These are phyloP conservation scores for Saccharum officinarum DNA, from an alignment of 176 grass and related monocot genomes.

Conservation along the genomic window DNA sequence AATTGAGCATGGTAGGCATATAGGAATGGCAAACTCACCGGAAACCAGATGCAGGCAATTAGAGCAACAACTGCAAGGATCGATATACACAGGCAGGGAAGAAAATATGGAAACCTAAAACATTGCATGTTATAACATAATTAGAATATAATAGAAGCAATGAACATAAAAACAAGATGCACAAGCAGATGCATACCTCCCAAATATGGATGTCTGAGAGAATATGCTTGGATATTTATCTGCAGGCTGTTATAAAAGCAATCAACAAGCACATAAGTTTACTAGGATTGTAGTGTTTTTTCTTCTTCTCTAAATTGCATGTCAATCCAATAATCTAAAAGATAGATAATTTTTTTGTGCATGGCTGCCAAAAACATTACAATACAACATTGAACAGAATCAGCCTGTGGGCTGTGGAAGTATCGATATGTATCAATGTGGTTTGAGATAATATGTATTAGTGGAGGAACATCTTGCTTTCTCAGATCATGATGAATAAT, in stretches of 20 bases:
- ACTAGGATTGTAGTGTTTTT: not conserved
- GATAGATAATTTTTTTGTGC: constrained; percentile 8
- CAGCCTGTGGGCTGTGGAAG: not conserved
- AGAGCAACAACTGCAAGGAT: constrained; percentile 40
- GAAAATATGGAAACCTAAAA: constrained; percentile 75
- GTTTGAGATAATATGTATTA: constrained; percentile 20
- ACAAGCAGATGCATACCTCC: constrained; percentile 43
- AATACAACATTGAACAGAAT: constrained; percentile 2
- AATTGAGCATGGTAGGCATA: not conserved
- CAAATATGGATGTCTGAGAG: constrained; percentile 62
- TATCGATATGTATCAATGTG: not conserved
- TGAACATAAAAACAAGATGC: not conserved
- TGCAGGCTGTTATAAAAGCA: constrained; percentile 56
- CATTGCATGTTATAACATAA: constrained; percentile 31
- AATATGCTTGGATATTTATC: constrained; percentile 65
- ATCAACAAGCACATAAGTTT: constrained; percentile 25
- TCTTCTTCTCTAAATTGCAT: not conserved
- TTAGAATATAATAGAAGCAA: constrained; percentile 15
- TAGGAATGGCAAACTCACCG: constrained; percentile 43
- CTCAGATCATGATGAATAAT: not conserved
- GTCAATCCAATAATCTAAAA: not conserved
- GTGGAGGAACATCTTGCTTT: not conserved
- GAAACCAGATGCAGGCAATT: constrained; percentile 63
- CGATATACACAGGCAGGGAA: constrained; percentile 64
- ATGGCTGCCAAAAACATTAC: not conserved